phyloP scores from a whole-genome alignment of 2,329 filamentous ascomycete genomes.

The Fusarium goolgardi region DNA sequence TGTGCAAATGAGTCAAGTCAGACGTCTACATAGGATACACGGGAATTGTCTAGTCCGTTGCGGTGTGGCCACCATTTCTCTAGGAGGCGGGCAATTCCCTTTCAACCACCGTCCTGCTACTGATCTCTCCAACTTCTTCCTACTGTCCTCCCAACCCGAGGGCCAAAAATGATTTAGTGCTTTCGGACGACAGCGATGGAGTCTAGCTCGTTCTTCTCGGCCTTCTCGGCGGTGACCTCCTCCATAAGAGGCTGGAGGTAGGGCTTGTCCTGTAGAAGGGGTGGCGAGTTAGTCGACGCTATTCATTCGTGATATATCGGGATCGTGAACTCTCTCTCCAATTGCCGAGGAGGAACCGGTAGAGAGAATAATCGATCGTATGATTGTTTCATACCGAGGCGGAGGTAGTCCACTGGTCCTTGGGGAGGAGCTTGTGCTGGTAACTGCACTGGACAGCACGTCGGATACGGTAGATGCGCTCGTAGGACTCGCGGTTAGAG shows the following conservation, averaged over 20 bases:
- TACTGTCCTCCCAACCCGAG: conserved; percentile 17
- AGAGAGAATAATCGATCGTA: conserved; percentile 3
- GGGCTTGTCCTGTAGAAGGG: conserved; percentile 58
- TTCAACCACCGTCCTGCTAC: conserved; percentile 37
- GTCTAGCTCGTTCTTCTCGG: conserved; percentile 66
- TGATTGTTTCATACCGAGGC: conserved; percentile 57
- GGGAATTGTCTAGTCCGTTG: conserved; percentile 49
- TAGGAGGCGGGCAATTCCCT: conserved; percentile 41
- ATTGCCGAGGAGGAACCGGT: conserved; percentile 36
- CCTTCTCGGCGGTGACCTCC: conserved; percentile 61
- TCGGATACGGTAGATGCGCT: conserved; percentile 97
- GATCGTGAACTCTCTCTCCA: conserved; percentile 28
- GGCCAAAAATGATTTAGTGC: conserved; percentile 52
- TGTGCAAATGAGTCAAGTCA: conserved; percentile 48
- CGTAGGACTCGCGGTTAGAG: conserved; percentile 89
- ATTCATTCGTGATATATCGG: conserved; percentile 23
- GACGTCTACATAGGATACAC: conserved; percentile 53
- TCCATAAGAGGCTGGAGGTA: conserved; percentile 67
- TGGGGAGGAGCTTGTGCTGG: conserved; percentile 73
- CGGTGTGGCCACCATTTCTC: conserved; percentile 38
- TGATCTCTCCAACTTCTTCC: conserved; percentile 31
- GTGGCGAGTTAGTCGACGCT: conserved; percentile 33
- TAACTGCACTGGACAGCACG: conserved; percentile 85
- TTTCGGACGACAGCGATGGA: conserved; percentile 63
- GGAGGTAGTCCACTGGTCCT: conserved; percentile 69